These are phyloP conservation scores for Lichtheimia ramosa DNA, from an alignment of 371 early-diverging fungal species.

Conservation along the genomic window DNA sequence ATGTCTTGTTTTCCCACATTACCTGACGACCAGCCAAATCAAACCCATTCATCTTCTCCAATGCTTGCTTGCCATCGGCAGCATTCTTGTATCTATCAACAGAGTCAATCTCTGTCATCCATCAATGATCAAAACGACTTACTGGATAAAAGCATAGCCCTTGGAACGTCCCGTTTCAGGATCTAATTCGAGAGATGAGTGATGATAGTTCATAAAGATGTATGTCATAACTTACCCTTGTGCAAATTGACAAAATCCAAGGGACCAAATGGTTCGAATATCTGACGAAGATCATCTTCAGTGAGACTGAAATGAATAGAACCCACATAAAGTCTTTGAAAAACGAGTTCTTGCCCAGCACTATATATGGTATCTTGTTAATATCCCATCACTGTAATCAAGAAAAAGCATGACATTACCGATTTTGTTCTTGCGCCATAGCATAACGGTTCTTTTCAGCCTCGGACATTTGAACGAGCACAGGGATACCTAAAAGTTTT, in stretches of 20 bases:
- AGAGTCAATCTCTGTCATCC: no score
- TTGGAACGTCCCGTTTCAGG: constrained; percentile 79
- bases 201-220: background rate
- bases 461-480: constrained; percentile 89
- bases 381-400: background rate
- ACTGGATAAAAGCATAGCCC: constrained; percentile 91
- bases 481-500: constrained; percentile 92
- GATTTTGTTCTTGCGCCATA: constrained; percentile 51
- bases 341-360: constrained; percentile 42
- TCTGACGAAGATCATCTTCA: constrained; percentile 79
- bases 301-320: constrained; percentile 80
- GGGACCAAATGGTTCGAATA: constrained; percentile 89
- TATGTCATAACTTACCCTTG: constrained; percentile 38
- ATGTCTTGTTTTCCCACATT: constrained; percentile 2
- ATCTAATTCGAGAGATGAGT: constrained; percentile 38
- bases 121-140: no score
- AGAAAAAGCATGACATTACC: constrained; percentile 51
- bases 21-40: constrained; percentile 75
- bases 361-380: constrained; percentile 4
- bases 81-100: constrained; percentile 63
- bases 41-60: constrained; percentile 86
- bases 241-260: constrained; percentile 84
- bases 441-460: constrained; percentile 90
- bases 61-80: constrained; percentile 80
- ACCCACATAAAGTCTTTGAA: constrained; percentile 80